These are phyloP conservation scores for Rubia balearica DNA, from an alignment of 305 asterid genomes.

Conservation along the genomic window DNA sequence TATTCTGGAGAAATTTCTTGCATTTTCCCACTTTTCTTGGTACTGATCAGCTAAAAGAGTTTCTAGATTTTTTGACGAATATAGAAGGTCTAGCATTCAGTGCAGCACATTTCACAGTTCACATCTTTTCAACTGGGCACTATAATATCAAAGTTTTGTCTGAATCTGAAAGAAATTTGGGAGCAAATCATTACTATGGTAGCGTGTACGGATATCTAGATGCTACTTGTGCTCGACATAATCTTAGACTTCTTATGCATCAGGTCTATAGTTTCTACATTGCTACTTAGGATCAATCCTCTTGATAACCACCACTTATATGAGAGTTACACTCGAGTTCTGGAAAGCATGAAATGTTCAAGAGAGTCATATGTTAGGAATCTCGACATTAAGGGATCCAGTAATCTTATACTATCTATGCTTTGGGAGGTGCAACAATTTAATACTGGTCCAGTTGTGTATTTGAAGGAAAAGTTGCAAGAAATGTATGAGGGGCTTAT, in stretches of 20 bases:
- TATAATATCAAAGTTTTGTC: background rate
- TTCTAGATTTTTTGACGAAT: background rate
- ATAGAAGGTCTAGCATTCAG: background rate
- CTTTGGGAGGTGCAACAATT: background rate
- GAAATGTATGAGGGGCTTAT: background rate
- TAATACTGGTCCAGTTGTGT: background rate
- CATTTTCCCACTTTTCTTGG: background rate
- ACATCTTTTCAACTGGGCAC: background rate
- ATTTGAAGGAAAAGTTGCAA: background rate
- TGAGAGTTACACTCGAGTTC: background rate
- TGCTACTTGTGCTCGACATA: background rate
- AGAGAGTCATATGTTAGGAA: background rate
- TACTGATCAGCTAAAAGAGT: background rate
- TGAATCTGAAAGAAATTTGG: background rate
- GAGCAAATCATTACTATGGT: background rate
- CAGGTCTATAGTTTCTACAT: background rate
- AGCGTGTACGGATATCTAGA: too few relatives aligned
- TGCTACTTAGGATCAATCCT: background rate
- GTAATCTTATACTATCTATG: background rate
- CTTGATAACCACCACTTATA: background rate
- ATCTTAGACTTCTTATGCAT: background rate
- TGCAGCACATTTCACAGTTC: background rate
- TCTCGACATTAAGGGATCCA: background rate
- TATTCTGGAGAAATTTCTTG: slow-evolving; percentile 1
- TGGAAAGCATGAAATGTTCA: background rate